These are phyloP conservation scores for Leptographium galeiforme DNA, from an alignment of 2,329 filamentous ascomycete species.

Conservation along the genomic window DNA sequence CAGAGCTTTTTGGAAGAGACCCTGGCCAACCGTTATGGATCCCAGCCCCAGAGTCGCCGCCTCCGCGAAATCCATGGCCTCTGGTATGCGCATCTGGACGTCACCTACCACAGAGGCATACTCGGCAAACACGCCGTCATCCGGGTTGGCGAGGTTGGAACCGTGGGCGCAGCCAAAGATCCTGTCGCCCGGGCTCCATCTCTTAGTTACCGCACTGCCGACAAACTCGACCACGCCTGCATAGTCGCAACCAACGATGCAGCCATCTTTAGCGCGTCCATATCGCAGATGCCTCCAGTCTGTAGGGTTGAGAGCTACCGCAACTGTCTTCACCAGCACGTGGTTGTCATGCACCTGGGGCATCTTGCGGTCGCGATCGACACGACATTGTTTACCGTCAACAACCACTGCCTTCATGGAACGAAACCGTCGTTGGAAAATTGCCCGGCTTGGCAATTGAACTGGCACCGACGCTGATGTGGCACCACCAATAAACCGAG, in stretches of 20 bases:
- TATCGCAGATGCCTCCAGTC: slow-evolving; percentile 12
- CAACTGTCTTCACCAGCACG: slow-evolving; percentile 13
- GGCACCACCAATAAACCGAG: not conserved
- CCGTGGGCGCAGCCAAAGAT: slow-evolving; percentile 27
- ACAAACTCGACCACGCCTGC: slow-evolving; percentile 31
- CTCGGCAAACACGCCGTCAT: slow-evolving; percentile 29
- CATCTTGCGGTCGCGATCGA: slow-evolving; percentile 9
- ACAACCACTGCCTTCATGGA: slow-evolving; percentile 13
- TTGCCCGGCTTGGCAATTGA: not conserved
- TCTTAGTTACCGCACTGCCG: slow-evolving; percentile 25
- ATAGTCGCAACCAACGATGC: slow-evolving; percentile 25
- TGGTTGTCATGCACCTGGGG: slow-evolving; percentile 11
- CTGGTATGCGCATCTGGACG: slow-evolving; percentile 27
- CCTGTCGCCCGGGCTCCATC: slow-evolving; percentile 32
- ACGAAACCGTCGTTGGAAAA: not conserved
- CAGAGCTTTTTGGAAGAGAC: slow-evolving; percentile 29
- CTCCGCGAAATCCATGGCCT: slow-evolving; percentile 36
- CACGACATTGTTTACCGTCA: not conserved
- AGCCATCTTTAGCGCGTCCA: not conserved
- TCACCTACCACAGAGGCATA: slow-evolving; percentile 24
- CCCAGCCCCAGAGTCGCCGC: slow-evolving; percentile 42
- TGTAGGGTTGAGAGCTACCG: slow-evolving; percentile 16
- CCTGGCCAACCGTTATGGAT: slow-evolving; percentile 37
- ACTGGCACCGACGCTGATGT: not conserved
- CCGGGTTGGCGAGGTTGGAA: slow-evolving; percentile 17